Percentiles rank a stretch among this genome's conserved stretches.
These are phyloP conservation scores for Corylus heterophylla DNA, from an alignment of 306 rosid species.

Conservation along the genomic window DNA sequence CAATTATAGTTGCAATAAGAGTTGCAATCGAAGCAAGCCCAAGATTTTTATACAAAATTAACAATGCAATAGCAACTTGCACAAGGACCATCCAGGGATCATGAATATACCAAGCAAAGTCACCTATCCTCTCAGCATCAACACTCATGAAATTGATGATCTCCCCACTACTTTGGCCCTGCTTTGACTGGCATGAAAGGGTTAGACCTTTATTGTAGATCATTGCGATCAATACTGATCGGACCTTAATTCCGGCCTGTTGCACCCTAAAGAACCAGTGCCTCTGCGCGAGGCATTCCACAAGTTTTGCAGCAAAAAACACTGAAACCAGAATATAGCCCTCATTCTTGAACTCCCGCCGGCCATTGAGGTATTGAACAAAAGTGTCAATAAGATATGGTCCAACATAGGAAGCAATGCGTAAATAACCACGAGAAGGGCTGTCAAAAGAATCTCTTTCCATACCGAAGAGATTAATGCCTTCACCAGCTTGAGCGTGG, in stretches of 20 bases:
- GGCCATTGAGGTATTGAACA: conserved; percentile 48
- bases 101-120: conserved; percentile 40
- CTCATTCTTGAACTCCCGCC: conserved; percentile 34
- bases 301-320: conserved; percentile 42
- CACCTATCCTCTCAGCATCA: conserved; percentile 55
- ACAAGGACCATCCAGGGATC: conserved; percentile 47
- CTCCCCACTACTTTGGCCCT: conserved; percentile 46
- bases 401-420: conserved; percentile 54
- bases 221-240: conserved; percentile 32
- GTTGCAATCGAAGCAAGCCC: conserved; percentile 52
- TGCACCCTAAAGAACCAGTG: conserved; percentile 49
- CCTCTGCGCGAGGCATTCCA: conserved; percentile 40
- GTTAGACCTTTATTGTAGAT: conserved; percentile 41
- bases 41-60: conserved; percentile 49
- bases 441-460: conserved; percentile 51
- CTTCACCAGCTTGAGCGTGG: conserved; percentile 45
- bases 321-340: conserved; percentile 40
- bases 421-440: conserved; percentile 22
- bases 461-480: conserved; percentile 29
- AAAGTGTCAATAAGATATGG: conserved; percentile 51
- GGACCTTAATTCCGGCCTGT: conserved; percentile 42
- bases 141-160: conserved; percentile 52
- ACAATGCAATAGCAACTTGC: conserved; percentile 41
- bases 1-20: conserved; percentile 38
- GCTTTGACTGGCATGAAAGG: conserved; percentile 45